Evolutionary conservation across 108 stramenopile genomes (phyloP).

Genomic region (Skeletonema costatum): DNA sequence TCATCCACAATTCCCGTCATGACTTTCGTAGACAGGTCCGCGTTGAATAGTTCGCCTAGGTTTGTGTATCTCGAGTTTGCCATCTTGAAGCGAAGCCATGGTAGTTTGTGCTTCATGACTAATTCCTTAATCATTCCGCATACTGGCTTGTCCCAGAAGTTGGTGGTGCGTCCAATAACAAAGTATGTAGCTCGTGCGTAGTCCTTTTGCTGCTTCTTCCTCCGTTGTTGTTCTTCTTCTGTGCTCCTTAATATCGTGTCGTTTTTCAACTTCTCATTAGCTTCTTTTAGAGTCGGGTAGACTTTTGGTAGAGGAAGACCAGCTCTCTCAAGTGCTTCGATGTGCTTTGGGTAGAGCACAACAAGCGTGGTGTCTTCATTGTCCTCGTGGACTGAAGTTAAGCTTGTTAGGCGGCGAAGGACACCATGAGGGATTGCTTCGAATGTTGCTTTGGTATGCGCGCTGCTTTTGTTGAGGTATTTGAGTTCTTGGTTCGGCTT

Average conservation of each 20-base stretch:
- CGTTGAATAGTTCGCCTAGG: slow-evolving; percentile 8
- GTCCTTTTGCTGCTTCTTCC: not conserved
- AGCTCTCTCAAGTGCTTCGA: slow-evolving; percentile 4
- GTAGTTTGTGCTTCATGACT: not conserved
- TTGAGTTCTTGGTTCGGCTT: slow-evolving; percentile 18
- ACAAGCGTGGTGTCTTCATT: not conserved
- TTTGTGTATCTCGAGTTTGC: not conserved
- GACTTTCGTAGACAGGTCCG: not conserved
- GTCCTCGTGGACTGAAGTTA: slow-evolving; percentile 2
- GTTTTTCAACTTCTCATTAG: not conserved
- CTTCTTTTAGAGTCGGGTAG: slow-evolving; percentile 5
- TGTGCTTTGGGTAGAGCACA: slow-evolving; percentile 12
- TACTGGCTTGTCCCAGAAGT: not conserved
- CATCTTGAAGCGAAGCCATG: not conserved
- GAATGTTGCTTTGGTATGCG: slow-evolving; percentile 12
- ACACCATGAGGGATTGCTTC: slow-evolving; percentile 15
- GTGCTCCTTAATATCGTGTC: not conserved
- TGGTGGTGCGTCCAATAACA: not conserved
- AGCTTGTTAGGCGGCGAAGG: not conserved
- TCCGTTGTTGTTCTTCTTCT: not conserved
- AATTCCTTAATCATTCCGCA: not conserved
- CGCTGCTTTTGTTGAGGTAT: slow-evolving; percentile 15
- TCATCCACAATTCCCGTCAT: no score
- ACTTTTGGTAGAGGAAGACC: not conserved
- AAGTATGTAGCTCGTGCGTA: not conserved